These are phyloP conservation scores for Tuber melanosporum DNA, from an alignment of 495 filamentous ascomycete species.

Conservation along the genomic window DNA sequence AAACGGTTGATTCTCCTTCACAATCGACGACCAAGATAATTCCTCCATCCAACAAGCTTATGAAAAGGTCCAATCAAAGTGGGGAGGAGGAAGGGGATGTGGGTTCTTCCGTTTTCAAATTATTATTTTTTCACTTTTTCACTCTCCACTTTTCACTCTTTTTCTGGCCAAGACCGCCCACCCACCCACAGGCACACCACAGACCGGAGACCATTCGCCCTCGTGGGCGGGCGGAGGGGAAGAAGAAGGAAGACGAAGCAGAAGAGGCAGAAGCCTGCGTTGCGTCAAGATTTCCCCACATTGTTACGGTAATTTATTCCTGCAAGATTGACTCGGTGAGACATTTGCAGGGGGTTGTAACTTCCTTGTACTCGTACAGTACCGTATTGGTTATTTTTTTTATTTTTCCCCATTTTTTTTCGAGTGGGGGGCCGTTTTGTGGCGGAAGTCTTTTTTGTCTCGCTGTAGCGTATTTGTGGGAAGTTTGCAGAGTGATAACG, in stretches of 20 bases:
- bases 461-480: neutral
- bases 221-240: neutral
- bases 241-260: neutral
- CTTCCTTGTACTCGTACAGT: too few species aligned
- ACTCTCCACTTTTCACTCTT: neutral
- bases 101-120: neutral
- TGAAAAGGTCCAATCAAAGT: neutral
- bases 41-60: neutral
- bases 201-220: neutral
- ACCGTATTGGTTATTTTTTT: neutral
- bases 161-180: neutral
- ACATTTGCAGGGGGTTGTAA: neutral
- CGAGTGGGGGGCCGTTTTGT: neutral
- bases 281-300: conserved; percentile 6
- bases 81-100: neutral
- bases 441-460: neutral
- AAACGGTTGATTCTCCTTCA: conserved; percentile 1
- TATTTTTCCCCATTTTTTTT: neutral
- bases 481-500: neutral
- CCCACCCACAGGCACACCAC: neutral
- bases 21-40: neutral
- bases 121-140: neutral
- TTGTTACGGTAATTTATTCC: conserved; percentile 4
- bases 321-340: conserved; percentile 3
- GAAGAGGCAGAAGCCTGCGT: neutral